Evolutionary conservation across 1,139 yeast genomes (phyloP), one percentile per base, ranked within the genome.

Genomic region (Candida sanyaensis): DNA sequence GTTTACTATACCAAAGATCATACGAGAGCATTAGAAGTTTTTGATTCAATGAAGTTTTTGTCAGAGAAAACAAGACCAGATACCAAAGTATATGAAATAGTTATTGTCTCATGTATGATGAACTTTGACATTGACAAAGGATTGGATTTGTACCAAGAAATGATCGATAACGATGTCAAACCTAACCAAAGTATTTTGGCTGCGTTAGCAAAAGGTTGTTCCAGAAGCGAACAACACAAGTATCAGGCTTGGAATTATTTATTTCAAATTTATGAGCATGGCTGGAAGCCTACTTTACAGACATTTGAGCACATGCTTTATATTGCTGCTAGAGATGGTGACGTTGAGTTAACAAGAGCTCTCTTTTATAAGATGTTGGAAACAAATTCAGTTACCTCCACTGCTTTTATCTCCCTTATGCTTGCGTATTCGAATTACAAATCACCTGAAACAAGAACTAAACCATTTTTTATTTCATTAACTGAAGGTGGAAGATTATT

Each of bases 41-140:
- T 93, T 63, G 93, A 87, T 57, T 81, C 90, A 53, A 85, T 93
- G 91, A 92, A 90, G 63, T 92, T 88, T 62, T 66, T 86, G 53
- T 83, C 95, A 0, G 61, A 73, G 6, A 66, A 70, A 30, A 80
- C 89, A 2, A 78, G 80, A 45, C 97, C 98, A 0, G 86, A 83
- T 44, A 62, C 80, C 0, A 66, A 71, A 21, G 81, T 90, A 1
- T 93, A 90, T 64, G 84, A 85, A 50, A 80, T 87, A 12, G 80
- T 91, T 68, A 78, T 92, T 23, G 75, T 83, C 7, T 75, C 90
- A 1, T 83, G 89, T 50, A 80, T 84, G 5, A 78, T 80, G 53
- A 76, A 80, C 49, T 73, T 80, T 48, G 80, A 88, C 48, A 71
- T 87, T 11, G 93, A 90, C 52, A 81, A 78, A 53, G 96, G 90